phyloP scores from a whole-genome alignment of 805 yeast species.

The Dipodascus geniculatus region DNA sequence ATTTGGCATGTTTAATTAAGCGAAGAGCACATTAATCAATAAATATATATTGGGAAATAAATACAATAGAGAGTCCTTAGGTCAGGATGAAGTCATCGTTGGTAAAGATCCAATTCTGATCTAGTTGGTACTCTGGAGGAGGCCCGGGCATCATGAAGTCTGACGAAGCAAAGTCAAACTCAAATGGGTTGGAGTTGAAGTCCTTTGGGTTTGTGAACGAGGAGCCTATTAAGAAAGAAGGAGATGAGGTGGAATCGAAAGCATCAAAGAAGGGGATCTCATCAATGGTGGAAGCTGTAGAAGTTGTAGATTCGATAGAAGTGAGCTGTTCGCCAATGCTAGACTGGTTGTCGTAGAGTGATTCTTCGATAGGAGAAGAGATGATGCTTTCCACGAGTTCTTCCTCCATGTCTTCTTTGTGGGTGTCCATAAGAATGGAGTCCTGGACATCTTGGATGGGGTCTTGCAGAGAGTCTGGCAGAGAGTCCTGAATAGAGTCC shows the following conservation, averaged over 20 bases:
- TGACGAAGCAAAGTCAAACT: background rate
- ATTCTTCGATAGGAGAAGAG: background rate
- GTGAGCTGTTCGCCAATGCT: background rate
- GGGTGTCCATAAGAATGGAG: background rate
- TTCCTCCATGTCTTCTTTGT: background rate
- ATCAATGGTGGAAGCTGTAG: background rate
- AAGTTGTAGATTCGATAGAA: background rate
- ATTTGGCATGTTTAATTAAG: constrained; percentile 55
- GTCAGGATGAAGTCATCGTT: background rate
- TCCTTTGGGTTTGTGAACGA: background rate
- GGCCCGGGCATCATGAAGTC: background rate
- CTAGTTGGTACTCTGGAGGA: background rate
- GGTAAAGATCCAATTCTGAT: background rate
- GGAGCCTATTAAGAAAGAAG: background rate
- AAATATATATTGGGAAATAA: background rate
- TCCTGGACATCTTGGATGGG: background rate
- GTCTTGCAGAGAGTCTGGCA: background rate
- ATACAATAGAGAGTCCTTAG: background rate
- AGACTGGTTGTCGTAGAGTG: background rate
- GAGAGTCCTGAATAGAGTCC: background rate
- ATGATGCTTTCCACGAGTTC: background rate
- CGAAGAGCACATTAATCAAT: background rate
- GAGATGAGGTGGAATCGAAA: background rate
- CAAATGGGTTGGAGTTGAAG: background rate
- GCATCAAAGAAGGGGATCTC: background rate